These are phyloP conservation scores for Saccharomycopsis babjevae DNA, from an alignment of 805 yeast genomes.

Conservation along the genomic window DNA sequence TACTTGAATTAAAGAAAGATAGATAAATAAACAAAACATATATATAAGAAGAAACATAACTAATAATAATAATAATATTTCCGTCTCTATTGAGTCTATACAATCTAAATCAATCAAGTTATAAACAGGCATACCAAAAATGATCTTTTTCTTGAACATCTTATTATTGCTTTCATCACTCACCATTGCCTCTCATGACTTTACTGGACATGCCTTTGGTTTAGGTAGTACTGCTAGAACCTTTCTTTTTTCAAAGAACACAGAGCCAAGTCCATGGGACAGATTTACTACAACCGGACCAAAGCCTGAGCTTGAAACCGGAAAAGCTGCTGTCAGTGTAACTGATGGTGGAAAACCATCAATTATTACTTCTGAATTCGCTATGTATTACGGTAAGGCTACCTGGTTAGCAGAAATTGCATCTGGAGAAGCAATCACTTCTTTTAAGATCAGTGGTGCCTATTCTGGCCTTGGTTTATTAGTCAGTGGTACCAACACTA, in stretches of 20 bases:
- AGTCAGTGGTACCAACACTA: slow-evolving; percentile 7
- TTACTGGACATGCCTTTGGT: slow-evolving; percentile 12
- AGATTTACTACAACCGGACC: slow-evolving; percentile 8
- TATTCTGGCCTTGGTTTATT: slow-evolving; percentile 10
- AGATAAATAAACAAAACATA: no score
- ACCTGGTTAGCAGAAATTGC: slow-evolving; percentile 12
- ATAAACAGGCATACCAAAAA: background rate
- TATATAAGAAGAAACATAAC: background rate
- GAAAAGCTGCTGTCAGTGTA: background rate
- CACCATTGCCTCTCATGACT: slow-evolving; percentile 8
- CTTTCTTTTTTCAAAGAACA: background rate
- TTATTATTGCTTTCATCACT: background rate
- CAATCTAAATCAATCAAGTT: no score
- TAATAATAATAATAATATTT: background rate
- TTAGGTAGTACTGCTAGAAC: slow-evolving; percentile 7
- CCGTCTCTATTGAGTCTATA: no score
- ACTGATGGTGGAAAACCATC: slow-evolving; percentile 8
- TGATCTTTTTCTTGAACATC: background rate
- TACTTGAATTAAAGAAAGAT: background rate
- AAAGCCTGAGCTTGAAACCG: background rate
- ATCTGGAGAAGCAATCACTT: slow-evolving; percentile 5
- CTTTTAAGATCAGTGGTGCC: slow-evolving; percentile 13
- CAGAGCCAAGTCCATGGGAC: slow-evolving; percentile 2
- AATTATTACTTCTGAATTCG: slow-evolving; percentile 12
- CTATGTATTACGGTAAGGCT: slow-evolving; percentile 11